Conservation (phyloP, 148 eudicot species). For the Rhododendron vialii region DNA sequence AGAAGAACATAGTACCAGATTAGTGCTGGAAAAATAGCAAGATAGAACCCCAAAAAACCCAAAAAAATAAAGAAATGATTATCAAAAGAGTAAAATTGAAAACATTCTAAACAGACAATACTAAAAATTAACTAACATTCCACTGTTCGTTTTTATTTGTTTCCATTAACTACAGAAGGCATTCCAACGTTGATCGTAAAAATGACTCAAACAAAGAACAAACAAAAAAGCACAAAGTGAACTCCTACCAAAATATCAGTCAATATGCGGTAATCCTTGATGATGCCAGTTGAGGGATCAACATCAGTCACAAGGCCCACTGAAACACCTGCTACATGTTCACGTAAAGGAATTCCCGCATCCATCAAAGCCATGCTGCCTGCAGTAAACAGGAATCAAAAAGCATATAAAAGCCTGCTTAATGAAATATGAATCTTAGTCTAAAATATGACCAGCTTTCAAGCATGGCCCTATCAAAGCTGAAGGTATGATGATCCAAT, state of each 20-base stretch:
- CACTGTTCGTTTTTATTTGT: background rate
- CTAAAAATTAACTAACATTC: background rate
- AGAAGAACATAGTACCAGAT: slow-evolving; percentile 3
- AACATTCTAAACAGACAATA: background rate
- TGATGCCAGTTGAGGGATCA: slow-evolving; percentile 64
- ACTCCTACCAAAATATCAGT: slow-evolving; percentile 88
- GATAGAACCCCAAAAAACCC: background rate
- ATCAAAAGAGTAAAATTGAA: background rate
- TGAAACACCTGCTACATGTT: slow-evolving; percentile 93
- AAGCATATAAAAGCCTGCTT: background rate
- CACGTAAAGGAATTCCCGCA: slow-evolving; percentile 84
- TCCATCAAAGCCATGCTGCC: slow-evolving; percentile 99
- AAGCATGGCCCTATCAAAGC: background rate
- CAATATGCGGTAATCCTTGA: slow-evolving; percentile 73
- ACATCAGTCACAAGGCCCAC: slow-evolving; percentile 87
- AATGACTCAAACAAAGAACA: background rate
- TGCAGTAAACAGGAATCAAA: slow-evolving; percentile 13
- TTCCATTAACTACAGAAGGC: background rate
- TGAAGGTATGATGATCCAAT: background rate
- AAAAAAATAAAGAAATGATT: background rate
- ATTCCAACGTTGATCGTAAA: background rate
- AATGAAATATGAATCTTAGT: background rate
- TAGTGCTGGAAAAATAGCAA: background rate
- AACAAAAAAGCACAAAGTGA: background rate
- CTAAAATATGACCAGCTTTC: slow-evolving; percentile 4